Base-by-base conservation (phyloP, 1,139 yeast genomes). In the Debaryomyces fabryi region DNA sequence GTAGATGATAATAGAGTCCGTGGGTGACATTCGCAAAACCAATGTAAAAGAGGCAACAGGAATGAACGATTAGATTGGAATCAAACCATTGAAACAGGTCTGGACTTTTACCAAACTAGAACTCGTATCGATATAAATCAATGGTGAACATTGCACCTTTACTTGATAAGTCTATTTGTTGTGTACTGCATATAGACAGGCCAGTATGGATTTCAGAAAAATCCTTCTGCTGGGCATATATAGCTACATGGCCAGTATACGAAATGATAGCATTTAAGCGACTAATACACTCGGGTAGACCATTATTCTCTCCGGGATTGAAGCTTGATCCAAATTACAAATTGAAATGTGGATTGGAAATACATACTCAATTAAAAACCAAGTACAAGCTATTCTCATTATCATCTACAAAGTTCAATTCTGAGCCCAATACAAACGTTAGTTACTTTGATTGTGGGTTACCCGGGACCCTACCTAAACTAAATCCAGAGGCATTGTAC, bases 401-500 rank as follows among this genome's bases (percentile, higher is more conserved):
- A 9, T 78, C 91, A 0, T 67, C 67, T 5, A 71, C 80, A 41
- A 70, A 74, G 47, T 75, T 82, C 51, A 72, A 76, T 38, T 78
- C 80, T 0, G 55, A 60, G 1, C 96, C 96, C 3, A 93, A 93
- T 65, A 60, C 86, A 3, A 78, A 79, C 41, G 83, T 88, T 1
- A 86, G 96, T 29, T 88, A 72, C 60, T 93, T 86, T 60, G 99
- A 93, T 65, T 78, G 86, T 16, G 90, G 95, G 1, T 65, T 95
- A 24, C 99, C 99, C 0, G 99, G 99, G 1, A 85, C 98, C 0
- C 96, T 88, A 64, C 99, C 99, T 0, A 72, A 57, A 40, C 67
- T 95, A 48, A 93, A 92, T 63, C 82, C 83, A 16, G 88, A 90
- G 58, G 95, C 95, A 1, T 67, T 93, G 7, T 60, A 81, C 0